Base-by-base conservation (phyloP, 1,284 basidiomycete species). In the Caloboletus inedulis region DNA sequence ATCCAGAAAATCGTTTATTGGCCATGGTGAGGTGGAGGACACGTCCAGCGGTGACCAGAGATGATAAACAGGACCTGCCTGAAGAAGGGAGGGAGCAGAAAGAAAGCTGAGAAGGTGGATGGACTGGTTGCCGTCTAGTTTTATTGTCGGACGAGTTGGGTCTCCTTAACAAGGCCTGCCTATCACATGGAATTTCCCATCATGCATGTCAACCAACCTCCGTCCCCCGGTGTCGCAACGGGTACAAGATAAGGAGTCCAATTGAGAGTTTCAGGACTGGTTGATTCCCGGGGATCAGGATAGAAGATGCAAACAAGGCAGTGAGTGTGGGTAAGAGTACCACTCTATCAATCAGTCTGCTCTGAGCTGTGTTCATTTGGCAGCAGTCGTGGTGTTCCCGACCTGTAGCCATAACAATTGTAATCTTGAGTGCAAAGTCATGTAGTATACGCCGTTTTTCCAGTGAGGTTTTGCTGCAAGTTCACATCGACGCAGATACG, bases 1-100 rank as follows among this genome's bases (percentile, higher is more conserved):
- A 77, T 54, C 78, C 82, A 35, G 85, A 86, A 33, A 75, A 80
- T 40, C 78, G 82, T 58, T 79, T 78, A 30, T 60, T 56, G 58
- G 66, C 21, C 72, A 76, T 75, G 49, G 44, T 61, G 27, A 35
- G 36, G 29, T 53, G 31, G 52, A 63, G 60, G 45, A 53, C 48
- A 49, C 61, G 63, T 55, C 59, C 58, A 59, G 67, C 59, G 69
- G 70, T 69, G 71, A 65, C 65, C 68, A 66, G 67, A 60, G 63
- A 62, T 50, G 43, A 60, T 49, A 56, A 63, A 48, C 37, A 78
- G 70, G 76, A 66, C 78, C 80, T 71, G 73, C 82, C 82, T 77
- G 76, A 71, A 55, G 57, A 72, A 23, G 23, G 61, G 64, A 64
- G 62, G 49, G 61, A 60, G 50, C 58, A 51, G 56, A 43, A 47